Percentiles rank a stretch among this genome's conserved stretches.
Conservation (phyloP, 108 stramenopile genomes). For the Nitzschia putrida region DNA sequence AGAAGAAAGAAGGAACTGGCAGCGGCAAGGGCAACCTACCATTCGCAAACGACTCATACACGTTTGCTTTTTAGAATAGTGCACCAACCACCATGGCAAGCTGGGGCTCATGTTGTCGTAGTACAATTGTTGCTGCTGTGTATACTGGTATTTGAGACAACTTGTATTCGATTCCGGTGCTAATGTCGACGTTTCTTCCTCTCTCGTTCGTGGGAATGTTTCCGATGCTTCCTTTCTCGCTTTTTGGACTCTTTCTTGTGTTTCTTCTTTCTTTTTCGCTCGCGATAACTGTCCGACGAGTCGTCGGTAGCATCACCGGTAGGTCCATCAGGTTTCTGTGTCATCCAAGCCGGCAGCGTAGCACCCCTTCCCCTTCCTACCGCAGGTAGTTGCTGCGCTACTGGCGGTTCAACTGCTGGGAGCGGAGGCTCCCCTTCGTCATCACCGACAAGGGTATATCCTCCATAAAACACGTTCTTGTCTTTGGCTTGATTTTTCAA, state of each 20-base stretch:
- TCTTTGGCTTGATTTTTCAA: constrained; percentile 22
- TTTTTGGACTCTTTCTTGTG: constrained; percentile 15
- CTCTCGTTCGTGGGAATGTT: neutral
- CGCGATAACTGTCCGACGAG: neutral
- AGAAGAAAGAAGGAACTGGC: constrained; percentile 4
- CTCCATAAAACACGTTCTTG: constrained; percentile 38
- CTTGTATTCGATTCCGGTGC: neutral
- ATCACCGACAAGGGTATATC: constrained; percentile 68
- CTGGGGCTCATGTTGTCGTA: neutral
- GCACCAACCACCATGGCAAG: neutral
- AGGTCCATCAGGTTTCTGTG: constrained; percentile 9
- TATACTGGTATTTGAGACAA: no score
- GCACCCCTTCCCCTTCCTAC: constrained; percentile 35
- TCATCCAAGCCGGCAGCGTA: constrained; percentile 47
- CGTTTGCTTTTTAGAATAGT: constrained; percentile 5
- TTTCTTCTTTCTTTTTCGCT: constrained; percentile 27
- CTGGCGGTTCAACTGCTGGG: neutral
- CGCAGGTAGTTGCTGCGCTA: neutral
- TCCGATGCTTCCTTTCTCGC: constrained; percentile 19
- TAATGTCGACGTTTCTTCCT: neutral
- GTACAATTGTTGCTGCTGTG: neutral
- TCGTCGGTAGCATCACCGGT: constrained; percentile 13
- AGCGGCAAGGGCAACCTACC: no score
- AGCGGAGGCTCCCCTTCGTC: constrained; percentile 59
- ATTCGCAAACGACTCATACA: constrained; percentile 7